A percentile compares a stretch with the other conserved stretches of the same genome.
Evolutionary conservation across 176 grass and related monocot genomes (phyloP).

Genomic region (Dendrocalamus sinicus): DNA sequence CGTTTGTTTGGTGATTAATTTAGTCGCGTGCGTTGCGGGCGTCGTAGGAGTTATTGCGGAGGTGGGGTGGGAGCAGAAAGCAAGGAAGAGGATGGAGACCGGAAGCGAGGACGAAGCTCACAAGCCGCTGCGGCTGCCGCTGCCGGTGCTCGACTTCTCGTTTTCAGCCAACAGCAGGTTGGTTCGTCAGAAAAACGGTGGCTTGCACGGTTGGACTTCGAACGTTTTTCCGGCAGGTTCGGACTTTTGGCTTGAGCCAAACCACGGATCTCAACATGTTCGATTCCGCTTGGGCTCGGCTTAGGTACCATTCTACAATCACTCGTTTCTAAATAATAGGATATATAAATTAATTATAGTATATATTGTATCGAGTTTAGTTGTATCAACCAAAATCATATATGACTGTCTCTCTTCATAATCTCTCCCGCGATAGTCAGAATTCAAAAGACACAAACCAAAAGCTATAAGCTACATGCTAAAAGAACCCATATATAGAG

Average conservation of each 20-base stretch:
- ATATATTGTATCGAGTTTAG: too few species aligned
- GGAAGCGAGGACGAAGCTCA: constrained; percentile 36
- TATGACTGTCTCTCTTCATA: too few species aligned
- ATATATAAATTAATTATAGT: too few species aligned
- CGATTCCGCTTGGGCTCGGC: too few species aligned
- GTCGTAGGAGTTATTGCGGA: constrained; percentile 33
- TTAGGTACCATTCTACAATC: too few species aligned
- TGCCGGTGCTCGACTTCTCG: not conserved
- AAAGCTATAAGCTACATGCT: too few species aligned
- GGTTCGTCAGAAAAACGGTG: not conserved
- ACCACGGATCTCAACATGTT: not conserved
- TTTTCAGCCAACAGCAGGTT: not conserved
- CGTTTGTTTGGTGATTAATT: constrained; percentile 38
- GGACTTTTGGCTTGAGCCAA: not conserved
- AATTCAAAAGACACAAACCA: too few species aligned
- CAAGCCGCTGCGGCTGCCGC: not conserved
- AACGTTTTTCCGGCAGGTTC: not conserved
- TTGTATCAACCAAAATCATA: too few species aligned
- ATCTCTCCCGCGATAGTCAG: too few species aligned
- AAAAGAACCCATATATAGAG: too few species aligned
- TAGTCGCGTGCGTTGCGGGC: constrained; percentile 8
- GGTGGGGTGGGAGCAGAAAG: not conserved
- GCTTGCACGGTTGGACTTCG: constrained; percentile 12
- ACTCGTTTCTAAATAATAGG: too few species aligned
- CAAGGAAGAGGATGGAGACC: not conserved